phyloP scores from a whole-genome alignment of 1,139 yeast genomes.

The Hyphopichia buzzinii region DNA sequence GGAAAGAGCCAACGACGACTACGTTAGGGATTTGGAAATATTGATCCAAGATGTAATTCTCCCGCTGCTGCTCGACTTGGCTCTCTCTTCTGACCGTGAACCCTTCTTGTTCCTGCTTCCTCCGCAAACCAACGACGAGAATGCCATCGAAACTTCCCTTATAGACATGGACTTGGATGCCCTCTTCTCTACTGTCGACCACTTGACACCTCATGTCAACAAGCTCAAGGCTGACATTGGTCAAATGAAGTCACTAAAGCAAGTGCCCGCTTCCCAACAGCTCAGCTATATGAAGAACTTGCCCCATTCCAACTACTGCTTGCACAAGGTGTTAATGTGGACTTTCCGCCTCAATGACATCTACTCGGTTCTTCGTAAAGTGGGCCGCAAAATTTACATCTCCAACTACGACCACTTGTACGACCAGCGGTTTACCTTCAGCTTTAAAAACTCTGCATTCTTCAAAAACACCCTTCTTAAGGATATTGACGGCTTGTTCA shows the following conservation, averaged over 20 bases:
- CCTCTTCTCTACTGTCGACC: slow-evolving; percentile 24
- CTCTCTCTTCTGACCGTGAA: neutral
- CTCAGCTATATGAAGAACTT: slow-evolving; percentile 11
- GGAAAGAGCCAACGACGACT: slow-evolving; percentile 20
- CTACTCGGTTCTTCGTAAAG: slow-evolving; percentile 40
- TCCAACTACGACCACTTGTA: slow-evolving; percentile 40
- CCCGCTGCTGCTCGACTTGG: slow-evolving; percentile 1
- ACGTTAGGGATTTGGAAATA: slow-evolving; percentile 7
- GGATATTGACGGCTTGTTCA: slow-evolving; percentile 43
- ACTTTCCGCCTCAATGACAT: slow-evolving; percentile 47
- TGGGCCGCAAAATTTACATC: slow-evolving; percentile 45
- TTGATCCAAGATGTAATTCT: slow-evolving; percentile 4
- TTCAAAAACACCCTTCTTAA: slow-evolving; percentile 30
- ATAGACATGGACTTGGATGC: slow-evolving; percentile 44
- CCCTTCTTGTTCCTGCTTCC: slow-evolving; percentile 16
- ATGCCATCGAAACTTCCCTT: slow-evolving; percentile 30
- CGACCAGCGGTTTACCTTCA: slow-evolving; percentile 35
- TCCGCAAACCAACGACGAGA: slow-evolving; percentile 14
- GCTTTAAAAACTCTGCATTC: slow-evolving; percentile 23
- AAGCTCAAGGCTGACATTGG: slow-evolving; percentile 25
- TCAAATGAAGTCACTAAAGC: slow-evolving; percentile 22
- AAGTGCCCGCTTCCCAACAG: slow-evolving; percentile 9
- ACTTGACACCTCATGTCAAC: slow-evolving; percentile 19
- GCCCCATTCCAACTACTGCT: slow-evolving; percentile 33
- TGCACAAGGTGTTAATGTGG: slow-evolving; percentile 49